Evolutionary conservation across 768 basidiomycete genomes (phyloP).

Genomic region (Naganishia friedmannii): DNA sequence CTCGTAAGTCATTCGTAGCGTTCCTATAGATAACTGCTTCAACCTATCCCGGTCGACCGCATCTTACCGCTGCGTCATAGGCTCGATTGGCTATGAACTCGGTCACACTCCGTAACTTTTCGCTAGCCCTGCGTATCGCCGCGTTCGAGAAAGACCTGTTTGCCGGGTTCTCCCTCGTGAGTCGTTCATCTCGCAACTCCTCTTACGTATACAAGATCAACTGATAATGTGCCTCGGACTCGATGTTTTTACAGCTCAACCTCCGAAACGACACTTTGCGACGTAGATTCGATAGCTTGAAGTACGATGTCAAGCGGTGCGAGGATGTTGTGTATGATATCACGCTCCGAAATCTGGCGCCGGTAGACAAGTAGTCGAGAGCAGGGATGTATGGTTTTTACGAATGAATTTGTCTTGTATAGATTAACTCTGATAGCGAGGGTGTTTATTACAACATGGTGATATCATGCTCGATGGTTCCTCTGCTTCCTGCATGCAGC

Average conservation of each 20-base stretch:
- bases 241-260: slow-evolving; percentile 45
- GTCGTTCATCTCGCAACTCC: slow-evolving; percentile 2
- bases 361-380: slow-evolving; percentile 6
- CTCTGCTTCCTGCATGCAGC: too few species aligned
- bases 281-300: slow-evolving; percentile 53
- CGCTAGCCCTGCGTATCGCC: slow-evolving; percentile 51
- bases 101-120: slow-evolving; percentile 54
- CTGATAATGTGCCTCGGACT: background rate
- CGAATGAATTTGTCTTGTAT: background rate
- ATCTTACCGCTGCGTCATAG: slow-evolving; percentile 28
- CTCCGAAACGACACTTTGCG: slow-evolving; percentile 55
- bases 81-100: slow-evolving; percentile 51
- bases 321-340: slow-evolving; percentile 55
- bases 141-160: slow-evolving; percentile 55
- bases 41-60: too few species aligned
- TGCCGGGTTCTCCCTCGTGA: slow-evolving; percentile 50
- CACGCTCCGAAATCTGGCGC: slow-evolving; percentile 48
- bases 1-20: slow-evolving; percentile 40
- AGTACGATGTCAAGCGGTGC: slow-evolving; percentile 55
- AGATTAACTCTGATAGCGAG: background rate
- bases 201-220: slow-evolving; percentile 12
- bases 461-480: background rate
- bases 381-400: background rate
- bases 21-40: too few species aligned
- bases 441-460: background rate